These are phyloP conservation scores for Blastobotrys elegans DNA, from an alignment of 1,139 yeast genomes.

Conservation along the genomic window DNA sequence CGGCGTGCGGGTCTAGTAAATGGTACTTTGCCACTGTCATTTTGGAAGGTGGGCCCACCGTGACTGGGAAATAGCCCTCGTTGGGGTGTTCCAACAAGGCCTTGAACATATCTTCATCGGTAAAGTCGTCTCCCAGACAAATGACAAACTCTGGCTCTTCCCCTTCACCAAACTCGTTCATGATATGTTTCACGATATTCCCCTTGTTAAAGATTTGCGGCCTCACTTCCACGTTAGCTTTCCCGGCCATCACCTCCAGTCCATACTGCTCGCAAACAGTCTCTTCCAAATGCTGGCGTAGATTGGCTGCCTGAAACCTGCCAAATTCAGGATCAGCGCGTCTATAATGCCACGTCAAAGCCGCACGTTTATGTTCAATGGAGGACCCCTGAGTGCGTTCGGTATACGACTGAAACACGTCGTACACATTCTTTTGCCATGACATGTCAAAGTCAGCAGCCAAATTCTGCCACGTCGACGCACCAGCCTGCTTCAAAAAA, in stretches of 20 bases:
- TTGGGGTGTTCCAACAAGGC: constrained; percentile 44
- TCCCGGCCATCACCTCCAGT: constrained; percentile 95
- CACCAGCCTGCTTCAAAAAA: constrained; percentile 68
- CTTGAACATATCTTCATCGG: constrained; percentile 96
- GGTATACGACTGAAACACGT: constrained; percentile 67
- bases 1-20: constrained; percentile 79
- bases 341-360: constrained; percentile 97
- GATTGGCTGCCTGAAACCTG: constrained; percentile 70
- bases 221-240: constrained; percentile 94
- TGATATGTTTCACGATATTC: constrained; percentile 81
- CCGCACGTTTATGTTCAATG: constrained; percentile 85
- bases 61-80: constrained; percentile 64
- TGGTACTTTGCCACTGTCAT: constrained; percentile 86
- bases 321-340: constrained; percentile 93
- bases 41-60: constrained; percentile 93
- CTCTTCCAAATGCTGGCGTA: constrained; percentile 57
- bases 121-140: constrained; percentile 91
- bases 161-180: constrained; percentile 34
- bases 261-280: constrained; percentile 66
- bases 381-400: constrained; percentile 87
- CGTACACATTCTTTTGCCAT: constrained; percentile 82
- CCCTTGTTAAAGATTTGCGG: constrained; percentile 95
- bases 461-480: constrained; percentile 69
- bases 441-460: constrained; percentile 84
- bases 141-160: constrained; percentile 73